Conservation (phyloP, 371 early-diverging fungal species). For the Mucor saturninus region DNA sequence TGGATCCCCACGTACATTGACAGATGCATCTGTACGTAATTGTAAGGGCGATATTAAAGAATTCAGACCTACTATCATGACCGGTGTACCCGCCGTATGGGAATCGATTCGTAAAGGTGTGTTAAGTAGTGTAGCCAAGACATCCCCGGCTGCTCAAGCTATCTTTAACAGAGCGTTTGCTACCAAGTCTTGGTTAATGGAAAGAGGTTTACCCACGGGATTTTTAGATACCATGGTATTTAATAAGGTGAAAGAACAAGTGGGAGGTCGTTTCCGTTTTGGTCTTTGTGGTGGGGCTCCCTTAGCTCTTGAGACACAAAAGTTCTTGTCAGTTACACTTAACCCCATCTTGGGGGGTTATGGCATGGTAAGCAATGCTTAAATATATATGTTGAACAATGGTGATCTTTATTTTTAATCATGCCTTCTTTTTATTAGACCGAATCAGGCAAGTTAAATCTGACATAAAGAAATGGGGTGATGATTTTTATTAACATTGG, state of each 20-base stretch:
- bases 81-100: conserved; percentile 84
- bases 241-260: conserved; percentile 70
- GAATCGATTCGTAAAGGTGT: conserved; percentile 73
- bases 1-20: conserved; percentile 72
- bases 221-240: conserved; percentile 79
- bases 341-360: conserved; percentile 79
- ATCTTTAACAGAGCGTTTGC: conserved; percentile 69
- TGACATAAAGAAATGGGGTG: conserved; percentile 11
- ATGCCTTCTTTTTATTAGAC: neutral
- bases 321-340: conserved; percentile 71
- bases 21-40: conserved; percentile 72
- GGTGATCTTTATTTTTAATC: neutral
- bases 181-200: conserved; percentile 63
- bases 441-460: conserved; percentile 14
- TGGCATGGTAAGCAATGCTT: conserved; percentile 51
- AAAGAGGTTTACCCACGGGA: conserved; percentile 57
- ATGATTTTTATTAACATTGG: neutral
- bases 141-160: conserved; percentile 46
- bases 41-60: conserved; percentile 77
- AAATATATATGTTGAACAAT: neutral
- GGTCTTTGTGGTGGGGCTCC: conserved; percentile 88
- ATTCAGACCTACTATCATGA: conserved; percentile 78
- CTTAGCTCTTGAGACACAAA: conserved; percentile 69
- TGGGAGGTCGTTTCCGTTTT: conserved; percentile 80
- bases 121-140: conserved; percentile 54